Conservation (phyloP, 257 asterid genomes). For the Solanum acaule region DNA sequence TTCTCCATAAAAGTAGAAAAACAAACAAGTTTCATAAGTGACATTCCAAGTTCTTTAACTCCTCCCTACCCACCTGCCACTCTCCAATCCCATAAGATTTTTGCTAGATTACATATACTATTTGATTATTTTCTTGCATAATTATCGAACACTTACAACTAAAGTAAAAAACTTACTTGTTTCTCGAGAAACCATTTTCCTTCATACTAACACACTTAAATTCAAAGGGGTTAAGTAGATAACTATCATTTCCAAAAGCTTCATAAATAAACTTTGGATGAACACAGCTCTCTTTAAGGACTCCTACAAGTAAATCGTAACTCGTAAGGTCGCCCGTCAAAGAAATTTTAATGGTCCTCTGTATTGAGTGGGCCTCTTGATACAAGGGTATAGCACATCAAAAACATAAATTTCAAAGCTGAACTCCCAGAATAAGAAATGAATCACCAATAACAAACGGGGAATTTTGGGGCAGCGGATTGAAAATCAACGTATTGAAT, state of each 20-base stretch:
- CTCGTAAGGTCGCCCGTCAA: not conserved
- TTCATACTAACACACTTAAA: not conserved
- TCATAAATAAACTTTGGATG: not conserved
- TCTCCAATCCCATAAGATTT: not conserved
- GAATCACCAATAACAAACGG: not conserved
- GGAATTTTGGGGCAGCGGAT: not conserved
- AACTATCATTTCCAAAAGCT: not conserved
- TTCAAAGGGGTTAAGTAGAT: not conserved
- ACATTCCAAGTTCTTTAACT: not conserved
- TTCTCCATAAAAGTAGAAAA: no score
- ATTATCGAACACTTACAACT: no score
- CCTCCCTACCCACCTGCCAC: not conserved
- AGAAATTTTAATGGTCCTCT: not conserved
- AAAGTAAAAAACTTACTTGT: no score
- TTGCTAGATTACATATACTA: not conserved
- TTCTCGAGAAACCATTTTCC: not conserved
- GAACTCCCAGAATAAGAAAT: not conserved
- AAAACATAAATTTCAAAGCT: not conserved
- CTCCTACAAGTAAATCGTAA: not conserved
- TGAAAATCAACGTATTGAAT: not conserved
- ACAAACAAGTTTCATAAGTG: not conserved
- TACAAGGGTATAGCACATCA: not conserved
- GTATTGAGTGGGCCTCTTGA: not conserved
- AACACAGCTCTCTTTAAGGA: not conserved
- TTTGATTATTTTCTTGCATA: not conserved